Conservation (phyloP, 305 asterid genomes). For the Fraxinus sp. region DNA sequence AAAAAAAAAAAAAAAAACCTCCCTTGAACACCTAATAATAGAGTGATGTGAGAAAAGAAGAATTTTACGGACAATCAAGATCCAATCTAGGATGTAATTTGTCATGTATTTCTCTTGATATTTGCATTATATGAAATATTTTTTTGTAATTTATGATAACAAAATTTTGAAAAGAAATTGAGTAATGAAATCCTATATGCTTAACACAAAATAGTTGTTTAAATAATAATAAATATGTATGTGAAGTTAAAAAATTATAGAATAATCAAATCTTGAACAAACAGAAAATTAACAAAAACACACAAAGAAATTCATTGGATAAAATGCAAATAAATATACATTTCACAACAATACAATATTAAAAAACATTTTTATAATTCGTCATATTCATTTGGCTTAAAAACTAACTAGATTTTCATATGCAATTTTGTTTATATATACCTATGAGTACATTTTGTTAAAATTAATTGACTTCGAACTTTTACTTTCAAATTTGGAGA, state of each 20-base stretch:
- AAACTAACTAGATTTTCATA: no score
- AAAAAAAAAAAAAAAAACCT: no score
- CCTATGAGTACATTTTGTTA: no score
- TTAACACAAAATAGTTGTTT: no score
- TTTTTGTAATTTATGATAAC: neutral
- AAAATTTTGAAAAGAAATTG: neutral
- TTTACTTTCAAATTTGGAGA: no score
- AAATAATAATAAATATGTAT: no score
- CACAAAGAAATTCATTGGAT: neutral
- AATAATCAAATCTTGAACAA: neutral
- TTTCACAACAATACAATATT: neutral
- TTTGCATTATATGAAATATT: neutral
- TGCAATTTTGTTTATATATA: no score
- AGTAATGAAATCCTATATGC: neutral
- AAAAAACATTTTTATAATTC: neutral
- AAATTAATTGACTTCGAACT: no score
- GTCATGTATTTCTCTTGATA: neutral
- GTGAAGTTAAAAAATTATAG: neutral
- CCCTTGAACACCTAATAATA: no score
- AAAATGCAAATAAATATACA: neutral
- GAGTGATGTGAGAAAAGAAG: no score
- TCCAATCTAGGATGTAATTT: neutral
- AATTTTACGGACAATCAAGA: neutral
- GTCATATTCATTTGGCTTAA: neutral
- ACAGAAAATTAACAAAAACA: no score